Conservation (phyloP, 2,329 filamentous ascomycete genomes). For the Tolypocladium ovalisporum region DNA sequence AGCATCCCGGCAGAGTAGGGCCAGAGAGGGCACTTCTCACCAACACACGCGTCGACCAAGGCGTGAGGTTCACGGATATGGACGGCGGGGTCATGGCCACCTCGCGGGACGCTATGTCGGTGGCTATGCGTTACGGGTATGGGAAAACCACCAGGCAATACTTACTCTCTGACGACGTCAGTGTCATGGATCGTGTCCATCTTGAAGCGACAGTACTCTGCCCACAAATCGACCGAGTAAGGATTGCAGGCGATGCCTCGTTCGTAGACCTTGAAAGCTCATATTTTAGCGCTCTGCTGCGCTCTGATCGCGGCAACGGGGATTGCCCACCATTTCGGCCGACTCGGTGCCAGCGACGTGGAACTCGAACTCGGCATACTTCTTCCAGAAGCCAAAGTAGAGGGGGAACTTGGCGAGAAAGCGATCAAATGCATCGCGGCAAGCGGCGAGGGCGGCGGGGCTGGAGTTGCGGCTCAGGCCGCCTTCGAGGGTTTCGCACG, state of each 20-base stretch:
- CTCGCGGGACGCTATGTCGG: constrained; percentile 31
- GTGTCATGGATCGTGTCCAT: constrained; percentile 93
- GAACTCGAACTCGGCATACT: constrained; percentile 96
- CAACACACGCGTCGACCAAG: constrained; percentile 33
- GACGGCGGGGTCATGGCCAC: constrained; percentile 28
- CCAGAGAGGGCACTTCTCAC: constrained; percentile 63
- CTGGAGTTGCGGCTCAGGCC: constrained; percentile 95
- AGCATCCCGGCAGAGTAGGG: constrained; percentile 44
- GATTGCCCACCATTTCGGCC: constrained; percentile 74
- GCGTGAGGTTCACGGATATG: constrained; percentile 23
- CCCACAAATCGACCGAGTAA: constrained; percentile 93
- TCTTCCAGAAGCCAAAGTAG: constrained; percentile 98
- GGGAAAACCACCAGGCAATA: constrained; percentile 53
- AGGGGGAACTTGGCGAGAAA: constrained; percentile 92
- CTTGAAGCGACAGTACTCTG: constrained; percentile 95
- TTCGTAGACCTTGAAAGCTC: constrained; percentile 68
- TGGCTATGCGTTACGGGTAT: constrained; percentile 51
- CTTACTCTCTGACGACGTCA: constrained; percentile 99
- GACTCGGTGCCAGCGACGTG: constrained; percentile 94
- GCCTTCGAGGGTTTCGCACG: constrained; percentile 76
- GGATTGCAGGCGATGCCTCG: constrained; percentile 87
- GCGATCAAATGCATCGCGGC: constrained; percentile 79
- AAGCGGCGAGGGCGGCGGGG: constrained; percentile 79
- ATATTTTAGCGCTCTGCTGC: background rate
- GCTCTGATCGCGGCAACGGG: background rate